Evolutionary conservation across 169 alveolate species (phyloP), one percentile per base, ranked within the genome.

Genomic region (Plasmodium sp.): DNA sequence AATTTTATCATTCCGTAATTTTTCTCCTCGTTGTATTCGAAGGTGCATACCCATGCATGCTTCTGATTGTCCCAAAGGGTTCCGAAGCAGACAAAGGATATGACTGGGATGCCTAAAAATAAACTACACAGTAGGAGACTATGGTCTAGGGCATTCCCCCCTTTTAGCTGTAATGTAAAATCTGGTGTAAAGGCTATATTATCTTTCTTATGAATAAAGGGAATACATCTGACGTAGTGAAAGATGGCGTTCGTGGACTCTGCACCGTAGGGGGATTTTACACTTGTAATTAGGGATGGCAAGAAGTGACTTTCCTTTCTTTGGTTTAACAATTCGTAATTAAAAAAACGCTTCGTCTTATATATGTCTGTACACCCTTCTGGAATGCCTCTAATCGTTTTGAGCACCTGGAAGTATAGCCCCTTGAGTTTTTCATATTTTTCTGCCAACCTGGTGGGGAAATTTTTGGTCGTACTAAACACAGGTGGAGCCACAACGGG

Each of bases 141-240:
- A 83, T 97, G 98, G 85, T 97, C 98, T 74, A 97, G 75, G 14
- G 97, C 97, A 56, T 96, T 95, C 1, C 98, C 98, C 4, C 97
- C 96, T 93, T 96, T 96, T 81, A 95, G 83, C 67, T 96, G 94
- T 82, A 97, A 36, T 33, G 97, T 93, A 91, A 97, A 97, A 71
- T 96, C 97, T 18, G 98, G 97, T 2, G 98, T 97, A 86, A 86
- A 86, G 5, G 67, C 81, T 3, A 86, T 48, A 86, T 86, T 86
- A 77, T 83, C 95, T 22, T 94, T 95, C 36, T 90, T 95, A 81
- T 92, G 95, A 18, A 92, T 92, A 72, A 95, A 95, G 18, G 97
- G 97, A 36, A 92, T 83, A 43, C 97, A 95, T 39, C 97, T 48
- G 7, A 95, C 93, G 48, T 90, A 95, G 73, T 95, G 97, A 33